phyloP scores from a whole-genome alignment of 1,284 basidiomycete species.

The Trametes sp. region DNA sequence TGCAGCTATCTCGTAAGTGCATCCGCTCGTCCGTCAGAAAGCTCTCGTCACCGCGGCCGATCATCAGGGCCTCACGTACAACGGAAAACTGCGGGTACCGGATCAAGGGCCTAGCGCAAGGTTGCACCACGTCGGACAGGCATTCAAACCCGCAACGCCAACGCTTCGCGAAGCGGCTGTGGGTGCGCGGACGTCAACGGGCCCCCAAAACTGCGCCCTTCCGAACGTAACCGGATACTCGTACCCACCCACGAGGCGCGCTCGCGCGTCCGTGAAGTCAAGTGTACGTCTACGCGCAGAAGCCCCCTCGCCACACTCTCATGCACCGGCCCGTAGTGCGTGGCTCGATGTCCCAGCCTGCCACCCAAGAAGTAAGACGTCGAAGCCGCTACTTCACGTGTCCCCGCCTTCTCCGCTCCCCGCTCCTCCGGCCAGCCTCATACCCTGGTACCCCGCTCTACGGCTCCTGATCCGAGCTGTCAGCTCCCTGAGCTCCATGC shows the following conservation, averaged over 20 bases:
- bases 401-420: slow-evolving; percentile 1
- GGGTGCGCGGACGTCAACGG: slow-evolving; percentile 5
- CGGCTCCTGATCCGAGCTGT: background rate
- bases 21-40: slow-evolving; percentile 8
- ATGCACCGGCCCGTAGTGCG: slow-evolving; percentile 1
- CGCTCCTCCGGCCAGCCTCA: background rate
- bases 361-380: background rate
- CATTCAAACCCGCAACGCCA: slow-evolving; percentile 1
- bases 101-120: slow-evolving; percentile 3
- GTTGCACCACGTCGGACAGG: background rate
- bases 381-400: slow-evolving; percentile 6
- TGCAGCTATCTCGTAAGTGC: background rate
- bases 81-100: slow-evolving; percentile 4
- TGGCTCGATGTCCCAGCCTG: background rate
- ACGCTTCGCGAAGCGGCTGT: slow-evolving; percentile 16
- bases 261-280: slow-evolving; percentile 2
- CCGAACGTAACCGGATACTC: slow-evolving; percentile 7
- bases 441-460: background rate
- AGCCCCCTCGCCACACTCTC: background rate
- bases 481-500: background rate
- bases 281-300: slow-evolving; percentile 3
- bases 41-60: slow-evolving; percentile 23
- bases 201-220: slow-evolving; percentile 1
- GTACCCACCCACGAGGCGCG: slow-evolving; percentile 21
- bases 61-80: slow-evolving; percentile 13